These are phyloP conservation scores for Acanthamoeba lenticulata DNA, from an alignment of 208 protist species.

Conservation along the genomic window DNA sequence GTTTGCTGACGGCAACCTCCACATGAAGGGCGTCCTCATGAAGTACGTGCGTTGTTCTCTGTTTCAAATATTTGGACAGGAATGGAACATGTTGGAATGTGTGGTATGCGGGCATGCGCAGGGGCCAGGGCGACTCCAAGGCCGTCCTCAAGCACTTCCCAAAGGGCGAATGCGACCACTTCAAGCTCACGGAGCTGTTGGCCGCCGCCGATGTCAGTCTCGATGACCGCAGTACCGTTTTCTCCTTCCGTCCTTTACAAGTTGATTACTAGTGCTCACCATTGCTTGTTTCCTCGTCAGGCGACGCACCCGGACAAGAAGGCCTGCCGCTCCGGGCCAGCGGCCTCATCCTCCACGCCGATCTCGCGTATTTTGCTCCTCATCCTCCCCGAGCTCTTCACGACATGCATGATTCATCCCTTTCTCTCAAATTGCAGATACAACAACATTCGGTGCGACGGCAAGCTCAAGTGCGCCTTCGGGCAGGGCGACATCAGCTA, in stretches of 20 bases:
- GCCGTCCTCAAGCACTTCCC: background rate
- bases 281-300: background rate
- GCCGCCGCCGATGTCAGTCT: background rate
- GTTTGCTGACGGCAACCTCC: slow-evolving; percentile 1
- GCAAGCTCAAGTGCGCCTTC: slow-evolving; percentile 38
- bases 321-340: background rate
- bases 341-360: slow-evolving; percentile 24
- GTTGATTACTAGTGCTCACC: background rate
- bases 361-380: background rate
- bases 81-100: background rate
- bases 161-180: slow-evolving; percentile 11
- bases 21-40: slow-evolving; percentile 33
- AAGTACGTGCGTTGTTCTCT: background rate
- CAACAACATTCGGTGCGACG: slow-evolving; percentile 59
- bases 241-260: background rate
- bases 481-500: slow-evolving; percentile 10
- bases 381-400: background rate
- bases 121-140: background rate
- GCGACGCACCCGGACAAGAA: background rate
- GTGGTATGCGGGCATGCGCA: background rate
- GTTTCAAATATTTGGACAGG: background rate
- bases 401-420: too few relatives aligned
- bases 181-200: background rate
- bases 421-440: too few relatives aligned
- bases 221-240: background rate